Percentiles rank a stretch among this genome's conserved stretches.
Conservation (phyloP, 2,329 filamentous ascomycete species). For the Clonostachys byssicola region DNA sequence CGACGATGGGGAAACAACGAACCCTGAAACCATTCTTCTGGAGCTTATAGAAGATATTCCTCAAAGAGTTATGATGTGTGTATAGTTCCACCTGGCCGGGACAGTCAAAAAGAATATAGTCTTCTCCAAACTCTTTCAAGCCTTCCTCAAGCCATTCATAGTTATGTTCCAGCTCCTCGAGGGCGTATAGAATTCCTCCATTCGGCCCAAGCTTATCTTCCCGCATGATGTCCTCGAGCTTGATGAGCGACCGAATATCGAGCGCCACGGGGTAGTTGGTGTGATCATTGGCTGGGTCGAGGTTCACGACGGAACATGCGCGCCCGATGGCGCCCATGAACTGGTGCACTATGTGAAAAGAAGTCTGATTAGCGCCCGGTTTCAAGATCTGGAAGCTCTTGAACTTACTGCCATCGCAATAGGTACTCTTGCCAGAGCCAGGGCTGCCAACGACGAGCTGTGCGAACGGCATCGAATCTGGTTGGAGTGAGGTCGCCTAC, state of each 20-base stretch:
- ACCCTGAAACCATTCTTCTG: constrained; percentile 93
- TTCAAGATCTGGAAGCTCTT: neutral
- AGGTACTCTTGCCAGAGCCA: constrained; percentile 93
- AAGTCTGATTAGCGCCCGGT: neutral
- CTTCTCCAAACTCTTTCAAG: constrained; percentile 75
- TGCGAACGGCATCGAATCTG: constrained; percentile 50
- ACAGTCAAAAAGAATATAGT: constrained; percentile 94
- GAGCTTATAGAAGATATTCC: constrained; percentile 86
- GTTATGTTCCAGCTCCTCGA: constrained; percentile 93
- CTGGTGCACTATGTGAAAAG: constrained; percentile 67
- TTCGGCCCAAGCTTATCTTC: constrained; percentile 89
- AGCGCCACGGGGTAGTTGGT: constrained; percentile 85
- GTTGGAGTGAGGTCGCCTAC: constrained; percentile 3
- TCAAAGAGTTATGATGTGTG: constrained; percentile 86
- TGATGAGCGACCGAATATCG: constrained; percentile 85
- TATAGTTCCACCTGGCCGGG: constrained; percentile 97
- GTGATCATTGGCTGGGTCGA: constrained; percentile 94
- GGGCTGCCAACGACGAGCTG: constrained; percentile 92
- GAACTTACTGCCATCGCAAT: constrained; percentile 83
- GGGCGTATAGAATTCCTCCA: constrained; percentile 84
- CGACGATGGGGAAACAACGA: constrained; percentile 22
- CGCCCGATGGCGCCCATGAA: constrained; percentile 95
- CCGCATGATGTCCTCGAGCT: constrained; percentile 91
- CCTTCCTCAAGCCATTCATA: constrained; percentile 86
- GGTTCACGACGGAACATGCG: constrained; percentile 91